These are phyloP conservation scores for Filobasidium wieringae DNA, from an alignment of 768 basidiomycete species.

Conservation along the genomic window DNA sequence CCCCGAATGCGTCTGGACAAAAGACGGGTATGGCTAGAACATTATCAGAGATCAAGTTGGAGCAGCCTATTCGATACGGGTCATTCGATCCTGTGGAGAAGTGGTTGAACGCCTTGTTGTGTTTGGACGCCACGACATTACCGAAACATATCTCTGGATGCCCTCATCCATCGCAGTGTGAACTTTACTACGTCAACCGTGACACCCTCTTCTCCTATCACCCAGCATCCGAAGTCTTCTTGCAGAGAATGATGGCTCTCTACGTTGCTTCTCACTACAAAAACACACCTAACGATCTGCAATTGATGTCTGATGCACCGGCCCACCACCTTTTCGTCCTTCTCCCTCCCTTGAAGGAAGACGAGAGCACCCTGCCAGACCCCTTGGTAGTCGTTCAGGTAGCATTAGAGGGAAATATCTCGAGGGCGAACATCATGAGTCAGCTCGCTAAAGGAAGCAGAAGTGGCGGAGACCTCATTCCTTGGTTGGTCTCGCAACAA, in stretches of 20 bases:
- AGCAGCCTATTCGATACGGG: constrained; percentile 87
- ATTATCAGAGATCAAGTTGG: constrained; percentile 84
- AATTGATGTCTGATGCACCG: constrained; percentile 89
- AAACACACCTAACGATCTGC: constrained; percentile 98
- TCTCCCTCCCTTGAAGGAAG: constrained; percentile 78
- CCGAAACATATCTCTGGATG: constrained; percentile 51
- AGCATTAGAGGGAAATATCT: constrained; percentile 86
- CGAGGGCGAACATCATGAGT: constrained; percentile 71
- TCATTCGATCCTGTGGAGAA: constrained; percentile 77
- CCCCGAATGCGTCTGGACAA: constrained; percentile 1
- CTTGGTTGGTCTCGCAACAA: constrained; percentile 81
- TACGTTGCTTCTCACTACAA: constrained; percentile 98
- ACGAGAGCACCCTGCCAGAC: constrained; percentile 81
- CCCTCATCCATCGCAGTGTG: constrained; percentile 86
- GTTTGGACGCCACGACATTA: constrained; percentile 69
- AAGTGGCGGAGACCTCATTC: constrained; percentile 92
- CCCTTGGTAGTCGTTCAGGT: constrained; percentile 93
- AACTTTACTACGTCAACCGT: constrained; percentile 86
- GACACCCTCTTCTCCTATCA: constrained; percentile 97
- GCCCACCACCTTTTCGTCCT: constrained; percentile 95
- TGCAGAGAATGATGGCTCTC: constrained; percentile 95
- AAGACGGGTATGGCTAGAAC: constrained; percentile 48
- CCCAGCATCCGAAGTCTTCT: constrained; percentile 90
- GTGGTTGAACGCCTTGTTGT: constrained; percentile 83
- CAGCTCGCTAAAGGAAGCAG: constrained; percentile 69